phyloP scores from a whole-genome alignment of 2,329 filamentous ascomycete species.

The Teratosphaeria nubilosa region DNA sequence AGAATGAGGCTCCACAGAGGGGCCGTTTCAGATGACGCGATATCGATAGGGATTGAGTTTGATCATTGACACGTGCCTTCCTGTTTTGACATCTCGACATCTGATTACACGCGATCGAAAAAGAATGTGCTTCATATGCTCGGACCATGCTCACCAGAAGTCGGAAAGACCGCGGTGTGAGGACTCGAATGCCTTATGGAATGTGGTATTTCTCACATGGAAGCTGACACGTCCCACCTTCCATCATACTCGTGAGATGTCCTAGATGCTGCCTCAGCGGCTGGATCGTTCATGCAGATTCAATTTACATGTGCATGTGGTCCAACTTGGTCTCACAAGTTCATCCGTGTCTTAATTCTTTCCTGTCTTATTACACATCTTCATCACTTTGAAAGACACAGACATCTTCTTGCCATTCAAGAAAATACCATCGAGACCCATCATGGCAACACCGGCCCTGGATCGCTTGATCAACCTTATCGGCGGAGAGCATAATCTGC shows the following conservation, averaged over 20 bases:
- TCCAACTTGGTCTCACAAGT: neutral
- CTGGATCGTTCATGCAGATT: neutral
- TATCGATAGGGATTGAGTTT: neutral
- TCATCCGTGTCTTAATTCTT: neutral
- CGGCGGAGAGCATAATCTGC: slow-evolving; percentile 10
- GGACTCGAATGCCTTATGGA: neutral
- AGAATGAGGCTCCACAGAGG: neutral
- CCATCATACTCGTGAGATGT: neutral
- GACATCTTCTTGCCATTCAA: neutral
- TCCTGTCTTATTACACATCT: neutral
- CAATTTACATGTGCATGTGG: neutral
- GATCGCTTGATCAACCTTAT: slow-evolving; percentile 7
- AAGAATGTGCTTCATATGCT: neutral
- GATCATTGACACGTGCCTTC: neutral
- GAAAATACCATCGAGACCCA: neutral
- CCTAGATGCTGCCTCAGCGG: neutral
- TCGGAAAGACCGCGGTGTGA: neutral
- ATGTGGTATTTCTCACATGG: neutral
- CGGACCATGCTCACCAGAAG: neutral
- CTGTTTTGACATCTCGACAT: neutral
- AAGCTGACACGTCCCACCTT: neutral
- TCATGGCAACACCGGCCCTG: slow-evolving; percentile 6
- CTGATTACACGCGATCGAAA: neutral
- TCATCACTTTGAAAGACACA: neutral
- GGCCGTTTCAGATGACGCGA: neutral